Evolutionary conservation across 257 asterid species (phyloP).

Genomic region (Nicotiana otophora): DNA sequence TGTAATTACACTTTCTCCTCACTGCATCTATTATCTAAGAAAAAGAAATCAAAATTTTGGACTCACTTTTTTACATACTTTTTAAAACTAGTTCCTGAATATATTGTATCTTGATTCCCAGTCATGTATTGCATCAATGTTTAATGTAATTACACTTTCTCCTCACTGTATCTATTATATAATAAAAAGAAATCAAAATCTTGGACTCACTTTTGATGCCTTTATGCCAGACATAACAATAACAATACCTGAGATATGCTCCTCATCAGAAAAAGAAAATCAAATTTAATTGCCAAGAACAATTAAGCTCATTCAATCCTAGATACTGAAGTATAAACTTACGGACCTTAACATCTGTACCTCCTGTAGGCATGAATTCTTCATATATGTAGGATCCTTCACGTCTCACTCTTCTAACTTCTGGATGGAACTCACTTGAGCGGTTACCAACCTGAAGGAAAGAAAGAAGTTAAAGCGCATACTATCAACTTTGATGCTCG

Average conservation of each 20-base stretch:
- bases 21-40: neutral
- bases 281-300: neutral
- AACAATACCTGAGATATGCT: neutral
- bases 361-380: conserved; percentile 99
- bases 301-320: neutral
- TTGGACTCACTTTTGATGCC: neutral
- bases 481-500: neutral
- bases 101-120: neutral
- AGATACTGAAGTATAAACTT: conserved; percentile 1
- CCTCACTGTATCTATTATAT: neutral
- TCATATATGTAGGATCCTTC: conserved; percentile 97
- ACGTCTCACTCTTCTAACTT: conserved; percentile 94
- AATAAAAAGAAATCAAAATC: neutral
- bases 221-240: neutral
- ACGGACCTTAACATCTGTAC: conserved; percentile 93
- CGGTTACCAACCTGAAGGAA: conserved; percentile 86
- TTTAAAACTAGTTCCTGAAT: too few species aligned
- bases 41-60: neutral
- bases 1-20: neutral
- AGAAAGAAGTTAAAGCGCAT: neutral
- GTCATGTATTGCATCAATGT: neutral
- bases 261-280: neutral
- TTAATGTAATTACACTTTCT: neutral
- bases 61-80: too few species aligned
- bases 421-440: conserved; percentile 98